A percentile compares a stretch with the other conserved stretches of the same genome.
phyloP scores from a whole-genome alignment of 2,329 filamentous ascomycete species.

The Orbilia ellipsospora region DNA sequence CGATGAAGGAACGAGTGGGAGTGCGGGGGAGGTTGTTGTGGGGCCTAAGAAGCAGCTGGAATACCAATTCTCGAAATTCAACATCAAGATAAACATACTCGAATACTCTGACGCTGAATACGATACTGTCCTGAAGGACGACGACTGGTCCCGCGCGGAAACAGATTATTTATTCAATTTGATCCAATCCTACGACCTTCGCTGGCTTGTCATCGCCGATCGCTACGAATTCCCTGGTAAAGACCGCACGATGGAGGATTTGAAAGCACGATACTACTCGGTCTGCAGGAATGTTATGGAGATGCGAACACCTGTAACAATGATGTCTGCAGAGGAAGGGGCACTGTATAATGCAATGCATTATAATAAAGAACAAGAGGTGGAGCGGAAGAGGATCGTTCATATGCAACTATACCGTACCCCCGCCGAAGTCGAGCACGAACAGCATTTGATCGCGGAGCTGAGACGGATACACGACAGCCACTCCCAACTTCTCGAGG shows the following conservation, averaged over 20 bases:
- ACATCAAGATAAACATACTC: conserved; percentile 80
- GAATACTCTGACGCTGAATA: conserved; percentile 91
- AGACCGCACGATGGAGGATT: conserved; percentile 80
- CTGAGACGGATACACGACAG: conserved; percentile 90
- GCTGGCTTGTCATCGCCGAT: conserved; percentile 92
- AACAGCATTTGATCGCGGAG: conserved; percentile 87
- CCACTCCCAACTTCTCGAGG: conserved; percentile 85
- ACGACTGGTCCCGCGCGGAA: conserved; percentile 90
- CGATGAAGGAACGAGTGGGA: conserved; percentile 57
- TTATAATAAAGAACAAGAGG: conserved; percentile 84
- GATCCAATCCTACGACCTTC: conserved; percentile 81
- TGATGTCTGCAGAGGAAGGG: conserved; percentile 89
- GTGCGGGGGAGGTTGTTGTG: not conserved
- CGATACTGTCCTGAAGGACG: conserved; percentile 75
- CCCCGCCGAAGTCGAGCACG: conserved; percentile 89
- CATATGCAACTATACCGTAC: conserved; percentile 80
- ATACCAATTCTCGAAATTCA: conserved; percentile 83
- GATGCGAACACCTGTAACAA: conserved; percentile 79
- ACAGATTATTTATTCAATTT: conserved; percentile 88
- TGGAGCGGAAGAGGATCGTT: conserved; percentile 83
- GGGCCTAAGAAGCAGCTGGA: conserved; percentile 62
- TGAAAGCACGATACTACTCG: conserved; percentile 91
- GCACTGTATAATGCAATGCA: conserved; percentile 86
- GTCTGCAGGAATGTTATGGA: conserved; percentile 85
- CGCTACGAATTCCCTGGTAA: conserved; percentile 80